These are phyloP conservation scores for Prunus armeniaca DNA, from an alignment of 306 rosid genomes.

Conservation along the genomic window DNA sequence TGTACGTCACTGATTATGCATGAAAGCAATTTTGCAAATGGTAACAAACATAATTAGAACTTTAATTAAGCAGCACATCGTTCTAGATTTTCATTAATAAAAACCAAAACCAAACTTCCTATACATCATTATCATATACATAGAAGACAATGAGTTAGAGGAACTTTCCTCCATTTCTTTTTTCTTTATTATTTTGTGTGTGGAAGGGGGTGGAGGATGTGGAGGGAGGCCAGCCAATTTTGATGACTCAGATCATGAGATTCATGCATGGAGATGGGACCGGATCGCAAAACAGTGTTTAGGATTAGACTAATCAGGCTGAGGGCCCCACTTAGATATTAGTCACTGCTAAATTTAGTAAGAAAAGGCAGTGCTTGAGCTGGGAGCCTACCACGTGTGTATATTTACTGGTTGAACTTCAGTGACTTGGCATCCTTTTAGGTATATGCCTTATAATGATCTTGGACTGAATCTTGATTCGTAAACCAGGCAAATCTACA, in stretches of 20 bases:
- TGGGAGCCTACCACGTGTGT: constrained; percentile 19
- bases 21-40: background rate
- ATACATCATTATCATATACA: background rate
- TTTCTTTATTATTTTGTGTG: background rate
- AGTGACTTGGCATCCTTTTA: background rate
- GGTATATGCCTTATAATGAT: background rate
- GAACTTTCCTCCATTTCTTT: background rate
- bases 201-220: background rate
- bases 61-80: background rate
- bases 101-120: background rate
- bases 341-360: constrained; percentile 12
- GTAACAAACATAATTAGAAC: background rate
- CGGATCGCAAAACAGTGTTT: background rate
- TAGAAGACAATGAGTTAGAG: background rate
- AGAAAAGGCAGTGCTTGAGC: background rate
- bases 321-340: constrained; percentile 5
- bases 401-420: background rate
- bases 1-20: background rate
- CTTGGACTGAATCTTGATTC: background rate
- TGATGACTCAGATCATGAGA: constrained; percentile 2
- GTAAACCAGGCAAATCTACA: background rate
- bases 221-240: background rate
- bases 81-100: background rate
- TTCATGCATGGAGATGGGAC: background rate
- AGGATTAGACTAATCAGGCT: constrained; percentile 1